Conservation (phyloP, 371 early-diverging fungal genomes). For the Funneliformis caledonium region DNA sequence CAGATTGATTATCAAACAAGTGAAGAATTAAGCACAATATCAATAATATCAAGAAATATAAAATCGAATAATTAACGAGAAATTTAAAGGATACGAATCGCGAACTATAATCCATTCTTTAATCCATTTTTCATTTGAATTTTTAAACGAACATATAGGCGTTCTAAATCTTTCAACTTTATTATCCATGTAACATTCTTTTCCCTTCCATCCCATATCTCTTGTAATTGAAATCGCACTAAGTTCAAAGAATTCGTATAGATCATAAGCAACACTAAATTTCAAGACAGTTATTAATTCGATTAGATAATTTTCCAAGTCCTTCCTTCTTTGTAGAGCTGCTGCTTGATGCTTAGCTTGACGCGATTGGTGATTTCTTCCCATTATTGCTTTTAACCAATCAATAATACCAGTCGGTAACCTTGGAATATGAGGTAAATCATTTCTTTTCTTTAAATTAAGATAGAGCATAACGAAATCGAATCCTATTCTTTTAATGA, state of each 20-base stretch:
- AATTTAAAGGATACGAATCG: constrained; percentile 56
- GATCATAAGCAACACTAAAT: constrained; percentile 66
- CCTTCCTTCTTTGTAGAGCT: constrained; percentile 58
- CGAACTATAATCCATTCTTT: constrained; percentile 79
- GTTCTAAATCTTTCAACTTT: constrained; percentile 54
- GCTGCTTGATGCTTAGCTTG: constrained; percentile 32
- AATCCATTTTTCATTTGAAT: constrained; percentile 55
- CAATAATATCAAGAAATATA: neutral
- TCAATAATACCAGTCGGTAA: constrained; percentile 49
- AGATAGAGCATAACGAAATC: constrained; percentile 77
- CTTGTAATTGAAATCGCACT: constrained; percentile 73
- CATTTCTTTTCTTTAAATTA: constrained; percentile 55
- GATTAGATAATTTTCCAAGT: constrained; percentile 67
- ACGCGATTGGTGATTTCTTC: constrained; percentile 45
- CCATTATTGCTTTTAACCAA: constrained; percentile 51
- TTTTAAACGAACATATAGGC: constrained; percentile 50
- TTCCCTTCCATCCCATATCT: constrained; percentile 88
- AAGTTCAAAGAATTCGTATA: constrained; percentile 82
- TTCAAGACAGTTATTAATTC: constrained; percentile 63
- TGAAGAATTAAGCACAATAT: constrained; percentile 49
- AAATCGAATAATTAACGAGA: neutral
- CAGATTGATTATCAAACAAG: constrained; percentile 57
- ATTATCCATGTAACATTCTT: constrained; percentile 75
- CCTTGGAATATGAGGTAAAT: constrained; percentile 52
- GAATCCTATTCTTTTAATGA: constrained; percentile 66